Percentiles rank a stretch among this genome's conserved stretches.
phyloP scores from a whole-genome alignment of 805 yeast genomes.

The Metschnikowia colocasiae region DNA sequence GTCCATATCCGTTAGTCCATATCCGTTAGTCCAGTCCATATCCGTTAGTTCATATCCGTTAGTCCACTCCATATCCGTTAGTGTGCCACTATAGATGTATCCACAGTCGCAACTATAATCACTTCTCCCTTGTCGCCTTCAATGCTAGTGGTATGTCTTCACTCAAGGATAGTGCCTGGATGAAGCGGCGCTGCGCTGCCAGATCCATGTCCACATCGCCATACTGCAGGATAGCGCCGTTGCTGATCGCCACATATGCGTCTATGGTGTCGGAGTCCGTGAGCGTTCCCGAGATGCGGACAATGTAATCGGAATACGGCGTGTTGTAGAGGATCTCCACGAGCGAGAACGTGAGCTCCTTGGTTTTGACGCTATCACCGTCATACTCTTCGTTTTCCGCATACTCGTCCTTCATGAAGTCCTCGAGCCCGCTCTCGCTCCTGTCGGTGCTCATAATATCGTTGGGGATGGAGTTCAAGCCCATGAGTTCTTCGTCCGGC shows the following conservation, averaged over 20 bases:
- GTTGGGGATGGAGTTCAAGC: slow-evolving; percentile 27
- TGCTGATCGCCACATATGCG: slow-evolving; percentile 26
- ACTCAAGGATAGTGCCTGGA: slow-evolving; percentile 26
- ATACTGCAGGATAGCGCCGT: slow-evolving; percentile 24
- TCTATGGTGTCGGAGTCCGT: slow-evolving; percentile 9
- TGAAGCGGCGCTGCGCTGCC: slow-evolving; percentile 19
- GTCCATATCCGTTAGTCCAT: too few relatives aligned
- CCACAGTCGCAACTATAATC: too few relatives aligned
- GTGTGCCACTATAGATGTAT: too few relatives aligned
- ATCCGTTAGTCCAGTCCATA: too few relatives aligned
- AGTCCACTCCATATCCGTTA: too few relatives aligned
- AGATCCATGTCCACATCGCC: slow-evolving; percentile 24
- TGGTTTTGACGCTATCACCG: neutral
- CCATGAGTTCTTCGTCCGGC: slow-evolving; percentile 38
- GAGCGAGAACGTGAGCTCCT: slow-evolving; percentile 14
- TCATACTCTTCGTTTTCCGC: slow-evolving; percentile 10
- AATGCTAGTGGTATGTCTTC: slow-evolving; percentile 30
- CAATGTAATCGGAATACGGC: slow-evolving; percentile 21
- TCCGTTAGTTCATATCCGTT: too few relatives aligned
- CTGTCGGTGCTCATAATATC: slow-evolving; percentile 14
- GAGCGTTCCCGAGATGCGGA: slow-evolving; percentile 20
- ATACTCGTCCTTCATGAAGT: slow-evolving; percentile 23
- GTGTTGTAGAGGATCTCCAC: slow-evolving; percentile 26
- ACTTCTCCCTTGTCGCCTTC: slow-evolving; percentile 11
- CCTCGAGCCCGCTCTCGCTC: slow-evolving; percentile 22